These are phyloP conservation scores for Paramyrothecium sp. DNA, from an alignment of 2,329 filamentous ascomycete genomes.

Conservation along the genomic window DNA sequence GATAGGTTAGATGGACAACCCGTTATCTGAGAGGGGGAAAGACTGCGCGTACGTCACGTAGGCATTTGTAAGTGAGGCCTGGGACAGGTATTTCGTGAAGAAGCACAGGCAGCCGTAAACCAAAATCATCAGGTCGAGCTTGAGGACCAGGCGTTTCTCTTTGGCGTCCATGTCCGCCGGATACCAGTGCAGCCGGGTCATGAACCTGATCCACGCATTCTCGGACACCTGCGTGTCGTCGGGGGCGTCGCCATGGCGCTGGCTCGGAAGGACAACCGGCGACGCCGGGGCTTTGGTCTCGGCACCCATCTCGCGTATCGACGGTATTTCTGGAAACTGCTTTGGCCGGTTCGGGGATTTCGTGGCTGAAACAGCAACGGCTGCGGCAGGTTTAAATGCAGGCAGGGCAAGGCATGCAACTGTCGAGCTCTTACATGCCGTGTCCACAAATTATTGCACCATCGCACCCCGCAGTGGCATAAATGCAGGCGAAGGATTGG, in stretches of 20 bases:
- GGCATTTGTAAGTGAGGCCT: slow-evolving; percentile 33
- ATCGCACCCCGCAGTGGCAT: not conserved
- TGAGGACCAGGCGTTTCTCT: slow-evolving; percentile 32
- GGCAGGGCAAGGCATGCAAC: too few relatives aligned
- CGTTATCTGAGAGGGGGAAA: not conserved
- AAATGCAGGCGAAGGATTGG: not conserved
- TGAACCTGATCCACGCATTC: slow-evolving; percentile 22
- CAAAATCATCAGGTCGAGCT: slow-evolving; percentile 34
- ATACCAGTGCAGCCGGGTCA: slow-evolving; percentile 30
- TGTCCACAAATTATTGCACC: not conserved
- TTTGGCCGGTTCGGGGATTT: too few relatives aligned
- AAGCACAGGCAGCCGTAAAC: slow-evolving; percentile 36
- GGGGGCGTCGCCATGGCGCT: not conserved
- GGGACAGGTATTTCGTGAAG: slow-evolving; percentile 38
- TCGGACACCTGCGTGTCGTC: slow-evolving; percentile 1
- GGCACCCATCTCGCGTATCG: not conserved
- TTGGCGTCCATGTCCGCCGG: slow-evolving; percentile 23
- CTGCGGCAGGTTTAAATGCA: not conserved
- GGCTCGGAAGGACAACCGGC: not conserved
- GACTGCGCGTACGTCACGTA: slow-evolving; percentile 27
- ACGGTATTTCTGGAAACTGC: not conserved
- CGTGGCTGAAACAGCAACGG: not conserved
- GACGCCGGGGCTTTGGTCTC: not conserved
- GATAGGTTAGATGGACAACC: slow-evolving; percentile 5
- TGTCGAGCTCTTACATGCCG: not conserved